A percentile compares a stretch with the other conserved stretches of the same genome.
These are phyloP conservation scores for Rhododendron mucronatum DNA, from an alignment of 148 eudicot genomes.

Conservation along the genomic window DNA sequence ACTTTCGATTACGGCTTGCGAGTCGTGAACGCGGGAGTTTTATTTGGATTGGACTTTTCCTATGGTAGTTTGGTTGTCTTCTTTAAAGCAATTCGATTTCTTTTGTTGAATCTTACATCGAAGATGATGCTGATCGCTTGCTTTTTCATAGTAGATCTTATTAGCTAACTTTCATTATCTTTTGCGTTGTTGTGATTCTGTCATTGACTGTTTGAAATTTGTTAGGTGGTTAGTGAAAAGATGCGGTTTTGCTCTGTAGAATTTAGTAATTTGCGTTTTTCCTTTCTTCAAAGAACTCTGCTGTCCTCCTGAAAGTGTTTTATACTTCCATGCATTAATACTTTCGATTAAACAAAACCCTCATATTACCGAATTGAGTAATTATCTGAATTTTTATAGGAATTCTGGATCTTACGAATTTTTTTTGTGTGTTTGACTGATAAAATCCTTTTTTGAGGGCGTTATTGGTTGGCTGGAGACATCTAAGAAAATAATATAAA, in stretches of 20 bases:
- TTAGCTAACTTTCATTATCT: not conserved
- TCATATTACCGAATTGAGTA: not conserved
- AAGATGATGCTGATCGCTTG: not conserved
- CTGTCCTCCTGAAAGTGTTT: not conserved
- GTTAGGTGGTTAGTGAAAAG: not conserved
- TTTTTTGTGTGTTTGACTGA: not conserved
- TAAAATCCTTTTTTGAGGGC: not conserved
- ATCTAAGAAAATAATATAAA: not conserved
- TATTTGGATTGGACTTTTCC: conserved; percentile 4
- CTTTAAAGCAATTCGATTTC: not conserved
- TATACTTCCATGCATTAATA: not conserved
- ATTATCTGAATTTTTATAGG: not conserved
- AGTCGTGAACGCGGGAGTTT: not conserved
- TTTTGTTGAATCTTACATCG: not conserved
- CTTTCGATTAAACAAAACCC: not conserved
- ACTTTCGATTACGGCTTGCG: not conserved
- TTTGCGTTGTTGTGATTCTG: not conserved
- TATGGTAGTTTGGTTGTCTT: not conserved
- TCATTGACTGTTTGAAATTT: not conserved
- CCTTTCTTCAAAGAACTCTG: not conserved
- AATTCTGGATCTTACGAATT: too few species aligned
- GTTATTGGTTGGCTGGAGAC: not conserved
- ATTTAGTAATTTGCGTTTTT: not conserved
- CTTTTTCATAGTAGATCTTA: not conserved
- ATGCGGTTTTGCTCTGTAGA: not conserved